Conservation (phyloP, 495 filamentous ascomycete genomes). For the Penicillium dipodomyicola region DNA sequence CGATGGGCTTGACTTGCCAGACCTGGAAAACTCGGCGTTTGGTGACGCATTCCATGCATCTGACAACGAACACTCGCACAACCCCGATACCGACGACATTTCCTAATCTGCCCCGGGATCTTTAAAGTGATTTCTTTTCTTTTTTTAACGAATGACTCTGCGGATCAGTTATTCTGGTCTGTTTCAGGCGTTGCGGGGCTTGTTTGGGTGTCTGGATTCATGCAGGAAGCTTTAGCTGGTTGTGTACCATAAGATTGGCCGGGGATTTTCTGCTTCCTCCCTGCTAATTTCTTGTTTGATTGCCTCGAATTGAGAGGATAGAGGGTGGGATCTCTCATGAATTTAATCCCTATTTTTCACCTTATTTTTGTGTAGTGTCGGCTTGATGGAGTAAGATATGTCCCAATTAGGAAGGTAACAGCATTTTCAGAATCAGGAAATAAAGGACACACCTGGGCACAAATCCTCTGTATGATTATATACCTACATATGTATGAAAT, state of each 20-base stretch:
- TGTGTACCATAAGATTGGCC: slow-evolving; percentile 10
- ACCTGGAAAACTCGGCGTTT: slow-evolving; percentile 59
- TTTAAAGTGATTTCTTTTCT: background rate
- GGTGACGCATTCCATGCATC: slow-evolving; percentile 62
- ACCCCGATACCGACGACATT: slow-evolving; percentile 47
- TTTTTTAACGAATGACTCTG: slow-evolving; percentile 19
- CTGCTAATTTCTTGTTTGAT: background rate
- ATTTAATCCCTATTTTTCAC: slow-evolving; percentile 6
- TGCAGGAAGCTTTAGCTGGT: slow-evolving; percentile 8
- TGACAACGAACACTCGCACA: slow-evolving; percentile 48
- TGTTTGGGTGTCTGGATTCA: slow-evolving; percentile 7
- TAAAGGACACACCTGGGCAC: background rate
- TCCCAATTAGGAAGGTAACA: slow-evolving; percentile 2
- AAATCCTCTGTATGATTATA: background rate
- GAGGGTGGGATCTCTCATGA: slow-evolving; percentile 3
- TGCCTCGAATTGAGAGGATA: slow-evolving; percentile 1
- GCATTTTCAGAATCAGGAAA: background rate
- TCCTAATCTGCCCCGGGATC: slow-evolving; percentile 20
- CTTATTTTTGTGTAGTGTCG: background rate
- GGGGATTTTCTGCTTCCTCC: background rate
- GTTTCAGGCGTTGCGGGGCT: slow-evolving; percentile 18
- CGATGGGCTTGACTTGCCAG: slow-evolving; percentile 49
- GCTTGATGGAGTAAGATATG: background rate
- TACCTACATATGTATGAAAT: background rate
- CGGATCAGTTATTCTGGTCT: slow-evolving; percentile 2